Base-by-base conservation (phyloP, 1,284 basidiomycete species). In the Stereum hirsutum region DNA sequence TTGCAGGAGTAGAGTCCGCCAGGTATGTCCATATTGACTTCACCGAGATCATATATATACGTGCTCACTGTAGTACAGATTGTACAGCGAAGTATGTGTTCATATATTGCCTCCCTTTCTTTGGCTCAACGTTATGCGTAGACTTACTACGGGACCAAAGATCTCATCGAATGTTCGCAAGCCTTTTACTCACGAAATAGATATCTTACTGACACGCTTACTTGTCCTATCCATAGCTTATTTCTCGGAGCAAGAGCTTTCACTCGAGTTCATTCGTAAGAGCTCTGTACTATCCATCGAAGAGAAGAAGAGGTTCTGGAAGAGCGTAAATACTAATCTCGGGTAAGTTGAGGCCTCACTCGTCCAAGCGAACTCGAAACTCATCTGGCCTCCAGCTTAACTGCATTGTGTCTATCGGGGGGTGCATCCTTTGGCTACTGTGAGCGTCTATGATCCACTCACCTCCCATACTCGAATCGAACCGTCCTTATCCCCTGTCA, bases 361-460 rank as follows among this genome's bases (percentile, higher is more conserved):
- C n/a, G n/a, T n/a, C n/a, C n/a, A n/a, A n/a, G n/a, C n/a, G n/a
- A n/a, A n/a, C n/a, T n/a, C n/a, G n/a, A n/a, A n/a, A n/a, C n/a
- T n/a, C n/a, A n/a, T n/a, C n/a, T n/a, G n/a, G n/a, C n/a, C n/a
- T n/a, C n/a, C n/a, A n/a, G n/a, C 50, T 72, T 75, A n/a, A 78
- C 87, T 39, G 96, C 95, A 0, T 67, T 99, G 5, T 98, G 95
- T 61, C 72, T 99, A 5, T 93, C 89, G 11, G 95, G 95, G 15
- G 95, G 95, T 11, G 95, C 89, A 3, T 86, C 83, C 1, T 96
- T 98, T 56, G 95, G 91, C 3, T 97, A 96, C 61, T 95, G 84
- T 85, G 53, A 53, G 78, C n/a, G n/a, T n/a, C n/a, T n/a, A n/a
- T n/a, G n/a, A n/a, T n/a, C n/a, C n/a, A n/a, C n/a, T n/a, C n/a